These are phyloP conservation scores for Scedosporium boydii DNA, from an alignment of 2,329 filamentous ascomycete species.

Conservation along the genomic window DNA sequence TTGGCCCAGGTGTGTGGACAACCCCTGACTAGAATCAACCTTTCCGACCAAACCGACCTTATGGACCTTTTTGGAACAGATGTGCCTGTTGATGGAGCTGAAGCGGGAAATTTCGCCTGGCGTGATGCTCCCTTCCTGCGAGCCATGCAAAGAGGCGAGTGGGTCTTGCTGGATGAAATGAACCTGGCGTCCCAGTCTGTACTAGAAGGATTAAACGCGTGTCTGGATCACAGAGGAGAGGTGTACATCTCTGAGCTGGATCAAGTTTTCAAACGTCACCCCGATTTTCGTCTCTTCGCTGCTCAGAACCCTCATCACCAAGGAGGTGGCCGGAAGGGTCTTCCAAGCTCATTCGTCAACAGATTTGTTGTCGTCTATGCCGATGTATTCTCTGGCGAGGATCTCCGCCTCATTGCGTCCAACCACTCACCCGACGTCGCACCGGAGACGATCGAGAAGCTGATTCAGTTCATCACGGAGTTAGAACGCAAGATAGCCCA, in stretches of 20 bases:
- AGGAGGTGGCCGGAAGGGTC: slow-evolving; percentile 86
- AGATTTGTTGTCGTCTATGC: slow-evolving; percentile 97
- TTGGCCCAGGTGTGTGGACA: slow-evolving; percentile 71
- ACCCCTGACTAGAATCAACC: slow-evolving; percentile 83
- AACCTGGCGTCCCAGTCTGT: slow-evolving; percentile 96
- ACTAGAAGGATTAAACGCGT: slow-evolving; percentile 90
- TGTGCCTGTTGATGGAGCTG: slow-evolving; percentile 86
- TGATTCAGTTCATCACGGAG: slow-evolving; percentile 74
- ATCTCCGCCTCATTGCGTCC: slow-evolving; percentile 72
- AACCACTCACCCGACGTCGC: slow-evolving; percentile 63
- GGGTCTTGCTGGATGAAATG: slow-evolving; percentile 98
- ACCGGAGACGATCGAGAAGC: slow-evolving; percentile 46
- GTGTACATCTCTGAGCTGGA: slow-evolving; percentile 94
- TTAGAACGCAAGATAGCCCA: slow-evolving; percentile 63
- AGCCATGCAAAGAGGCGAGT: slow-evolving; percentile 93
- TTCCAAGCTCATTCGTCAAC: slow-evolving; percentile 94
- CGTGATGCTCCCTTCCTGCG: slow-evolving; percentile 89
- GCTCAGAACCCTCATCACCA: slow-evolving; percentile 98
- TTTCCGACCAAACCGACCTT: slow-evolving; percentile 95
- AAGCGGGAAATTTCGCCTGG: slow-evolving; percentile 88
- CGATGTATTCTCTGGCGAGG: slow-evolving; percentile 73
- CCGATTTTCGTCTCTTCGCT: slow-evolving; percentile 87
- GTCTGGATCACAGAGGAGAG: slow-evolving; percentile 90
- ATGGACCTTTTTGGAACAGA: slow-evolving; percentile 98
- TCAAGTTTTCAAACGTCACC: slow-evolving; percentile 83